A percentile compares a stretch with the other conserved stretches of the same genome.
Conservation (phyloP, 345 rosid genomes). For the Hypericum androsaemum region DNA sequence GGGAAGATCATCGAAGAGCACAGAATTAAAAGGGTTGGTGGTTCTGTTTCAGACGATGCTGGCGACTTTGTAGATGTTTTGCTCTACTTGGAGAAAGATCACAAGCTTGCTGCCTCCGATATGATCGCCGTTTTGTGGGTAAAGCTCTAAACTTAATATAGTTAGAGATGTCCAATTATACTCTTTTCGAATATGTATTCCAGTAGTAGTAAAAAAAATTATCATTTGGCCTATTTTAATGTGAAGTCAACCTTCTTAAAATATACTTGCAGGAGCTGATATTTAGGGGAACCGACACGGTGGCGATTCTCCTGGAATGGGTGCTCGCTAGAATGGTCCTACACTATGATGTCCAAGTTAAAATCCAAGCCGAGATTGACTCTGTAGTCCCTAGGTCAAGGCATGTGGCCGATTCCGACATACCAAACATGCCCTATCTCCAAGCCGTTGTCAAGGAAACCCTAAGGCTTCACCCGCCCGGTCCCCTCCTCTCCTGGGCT, state of each 20-base stretch:
- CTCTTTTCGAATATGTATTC: constrained; percentile 5
- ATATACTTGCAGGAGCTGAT: constrained; percentile 39
- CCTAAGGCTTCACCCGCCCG: too few relatives aligned
- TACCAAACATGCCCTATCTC: too few relatives aligned
- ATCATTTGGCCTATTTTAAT: too few relatives aligned
- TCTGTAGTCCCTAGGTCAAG: too few relatives aligned
- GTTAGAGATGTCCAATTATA: neutral
- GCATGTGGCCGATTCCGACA: too few relatives aligned
- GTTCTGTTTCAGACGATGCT: constrained; percentile 2
- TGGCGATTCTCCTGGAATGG: constrained; percentile 67
- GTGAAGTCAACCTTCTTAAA: neutral
- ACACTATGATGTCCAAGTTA: constrained; percentile 38
- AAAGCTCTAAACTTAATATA: constrained; percentile 2
- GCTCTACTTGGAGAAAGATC: constrained; percentile 45
- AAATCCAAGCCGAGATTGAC: too few relatives aligned
- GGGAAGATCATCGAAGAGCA: constrained; percentile 30
- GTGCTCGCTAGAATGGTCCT: constrained; percentile 52
- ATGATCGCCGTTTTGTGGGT: constrained; percentile 58
- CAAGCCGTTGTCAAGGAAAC: too few relatives aligned
- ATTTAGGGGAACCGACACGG: constrained; percentile 59
- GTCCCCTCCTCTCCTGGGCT: too few relatives aligned
- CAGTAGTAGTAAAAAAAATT: neutral
- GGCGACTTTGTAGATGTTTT: constrained; percentile 43
- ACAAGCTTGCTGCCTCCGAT: constrained; percentile 38
- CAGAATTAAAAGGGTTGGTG: constrained; percentile 13